phyloP scores from a whole-genome alignment of 1,284 basidiomycete genomes.

The Cryptococcus sp. region DNA sequence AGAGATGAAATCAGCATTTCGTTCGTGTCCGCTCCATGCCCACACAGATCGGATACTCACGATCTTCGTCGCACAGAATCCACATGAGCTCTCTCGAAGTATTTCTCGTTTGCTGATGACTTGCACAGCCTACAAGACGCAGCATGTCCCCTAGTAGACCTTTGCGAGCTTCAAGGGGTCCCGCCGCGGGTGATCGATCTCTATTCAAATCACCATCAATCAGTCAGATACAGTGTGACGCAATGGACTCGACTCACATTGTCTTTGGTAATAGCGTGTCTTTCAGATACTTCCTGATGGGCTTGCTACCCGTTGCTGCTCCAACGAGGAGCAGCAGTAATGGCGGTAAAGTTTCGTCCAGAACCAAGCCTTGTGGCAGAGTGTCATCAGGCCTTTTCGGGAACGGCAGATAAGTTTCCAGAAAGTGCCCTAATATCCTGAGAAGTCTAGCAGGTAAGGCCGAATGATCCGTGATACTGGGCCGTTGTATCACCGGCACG shows the following conservation, averaged over 20 bases:
- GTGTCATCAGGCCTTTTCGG: slow-evolving; percentile 25
- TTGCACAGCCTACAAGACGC: slow-evolving; percentile 71
- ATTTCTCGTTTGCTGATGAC: slow-evolving; percentile 69
- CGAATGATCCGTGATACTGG: slow-evolving; percentile 15
- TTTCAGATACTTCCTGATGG: slow-evolving; percentile 61
- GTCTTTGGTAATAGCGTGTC: slow-evolving; percentile 70
- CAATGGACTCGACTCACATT: slow-evolving; percentile 53
- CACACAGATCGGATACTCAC: slow-evolving; percentile 56
- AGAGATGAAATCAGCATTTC: slow-evolving; percentile 1
- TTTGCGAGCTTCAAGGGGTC: slow-evolving; percentile 67
- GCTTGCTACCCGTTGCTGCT: slow-evolving; percentile 65
- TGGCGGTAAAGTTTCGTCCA: slow-evolving; percentile 77
- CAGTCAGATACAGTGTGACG: not conserved
- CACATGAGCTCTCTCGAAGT: slow-evolving; percentile 83
- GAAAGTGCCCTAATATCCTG: slow-evolving; percentile 31
- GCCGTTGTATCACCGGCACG: not conserved
- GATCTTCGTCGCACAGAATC: slow-evolving; percentile 73
- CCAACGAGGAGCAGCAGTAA: slow-evolving; percentile 71
- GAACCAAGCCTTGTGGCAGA: slow-evolving; percentile 43
- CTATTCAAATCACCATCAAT: slow-evolving; percentile 31
- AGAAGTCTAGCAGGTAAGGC: slow-evolving; percentile 32
- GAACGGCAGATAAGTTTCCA: slow-evolving; percentile 31
- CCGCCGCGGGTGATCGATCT: slow-evolving; percentile 63
- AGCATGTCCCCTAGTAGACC: slow-evolving; percentile 76
- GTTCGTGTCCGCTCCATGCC: not conserved